These are phyloP conservation scores for Pythium pectinolyticum DNA, from an alignment of 352 stramenopile species.

Conservation along the genomic window DNA sequence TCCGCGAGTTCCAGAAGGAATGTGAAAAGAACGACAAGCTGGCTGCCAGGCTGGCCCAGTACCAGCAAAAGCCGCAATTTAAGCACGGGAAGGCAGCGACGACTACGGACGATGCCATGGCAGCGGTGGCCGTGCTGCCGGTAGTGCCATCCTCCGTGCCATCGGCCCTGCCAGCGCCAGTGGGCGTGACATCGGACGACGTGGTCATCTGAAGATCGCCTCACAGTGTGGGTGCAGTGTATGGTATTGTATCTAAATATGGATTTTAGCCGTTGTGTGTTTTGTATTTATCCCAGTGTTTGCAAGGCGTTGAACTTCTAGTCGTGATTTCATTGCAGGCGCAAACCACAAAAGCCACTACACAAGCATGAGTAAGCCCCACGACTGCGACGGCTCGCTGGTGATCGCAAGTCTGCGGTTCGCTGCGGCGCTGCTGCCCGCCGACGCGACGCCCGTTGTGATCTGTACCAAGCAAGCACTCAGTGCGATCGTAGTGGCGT, in stretches of 20 bases:
- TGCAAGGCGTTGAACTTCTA: background rate
- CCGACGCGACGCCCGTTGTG: constrained; percentile 20
- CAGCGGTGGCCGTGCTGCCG: background rate
- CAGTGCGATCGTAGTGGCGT: constrained; percentile 53
- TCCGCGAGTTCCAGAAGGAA: constrained; percentile 88
- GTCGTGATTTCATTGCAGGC: no score
- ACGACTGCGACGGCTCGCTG: background rate
- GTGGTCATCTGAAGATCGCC: constrained; percentile 6
- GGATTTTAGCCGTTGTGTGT: background rate
- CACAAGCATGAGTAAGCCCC: constrained; percentile 8
- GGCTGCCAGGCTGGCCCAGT: constrained; percentile 18
- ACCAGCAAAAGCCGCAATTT: constrained; percentile 1
- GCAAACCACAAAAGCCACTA: no score
- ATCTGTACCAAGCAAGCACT: constrained; percentile 53
- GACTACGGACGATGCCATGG: background rate
- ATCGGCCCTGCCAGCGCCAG: no score
- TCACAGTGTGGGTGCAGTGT: background rate
- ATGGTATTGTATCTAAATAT: background rate
- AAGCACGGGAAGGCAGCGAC: no score
- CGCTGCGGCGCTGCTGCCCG: constrained; percentile 35
- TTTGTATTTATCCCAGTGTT: background rate
- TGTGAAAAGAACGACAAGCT: constrained; percentile 87
- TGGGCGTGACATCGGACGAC: background rate
- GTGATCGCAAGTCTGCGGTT: constrained; percentile 51
- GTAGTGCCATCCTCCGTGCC: no score